Evolutionary conservation across 768 basidiomycete species (phyloP), one percentile per base, ranked within the genome.

Genomic region (Termitomyces sp.): DNA sequence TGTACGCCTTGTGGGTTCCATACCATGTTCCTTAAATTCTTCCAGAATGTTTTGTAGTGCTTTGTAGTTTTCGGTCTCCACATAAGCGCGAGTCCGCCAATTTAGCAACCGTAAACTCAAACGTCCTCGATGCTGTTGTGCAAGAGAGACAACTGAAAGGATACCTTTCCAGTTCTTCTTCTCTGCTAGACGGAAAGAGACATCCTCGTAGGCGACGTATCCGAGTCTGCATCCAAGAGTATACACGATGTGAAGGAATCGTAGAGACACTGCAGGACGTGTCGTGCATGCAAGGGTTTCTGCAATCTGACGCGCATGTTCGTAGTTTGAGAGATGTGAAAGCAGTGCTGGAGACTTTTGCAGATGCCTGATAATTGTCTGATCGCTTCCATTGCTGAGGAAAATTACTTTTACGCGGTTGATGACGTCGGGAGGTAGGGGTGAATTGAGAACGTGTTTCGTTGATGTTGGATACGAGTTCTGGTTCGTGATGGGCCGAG

Each of bases 11-110:
- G 76, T 80, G 18, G 88, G 88, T 12, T 64, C 62, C 33, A 87
- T 62, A 1, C 73, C 66, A 51, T 77, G 72, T 30, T 67, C 65
- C 52, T 73, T 65, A 73, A 87, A 91, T 55, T 85, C 78, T 30
- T 75, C 67, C 46, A 88, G 69, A 2, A 81, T 74, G 42, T 66
- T 68, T 58, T 76, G 70, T 27, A 92, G 72, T 7, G 65, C 66
- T 27, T 70, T 66, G 63, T 79, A 89, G 33, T 78, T 71, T 57
- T 79, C 73, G 5, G 72, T 74, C 68, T 90, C 86, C 58, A 86
- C 69, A 42, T 84, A 66, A 1, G 88, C 86, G 39, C 83, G 81
- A 8, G 80, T 74, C 50, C 82, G 81, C 89, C 88, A 91, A 68
- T 93, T 85, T 61, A 93, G 77, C 24, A 92, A 74, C 34, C 83